Evolutionary conservation across 1,284 basidiomycete genomes (phyloP).

Genomic region (Sphaerobolus stellatus): DNA sequence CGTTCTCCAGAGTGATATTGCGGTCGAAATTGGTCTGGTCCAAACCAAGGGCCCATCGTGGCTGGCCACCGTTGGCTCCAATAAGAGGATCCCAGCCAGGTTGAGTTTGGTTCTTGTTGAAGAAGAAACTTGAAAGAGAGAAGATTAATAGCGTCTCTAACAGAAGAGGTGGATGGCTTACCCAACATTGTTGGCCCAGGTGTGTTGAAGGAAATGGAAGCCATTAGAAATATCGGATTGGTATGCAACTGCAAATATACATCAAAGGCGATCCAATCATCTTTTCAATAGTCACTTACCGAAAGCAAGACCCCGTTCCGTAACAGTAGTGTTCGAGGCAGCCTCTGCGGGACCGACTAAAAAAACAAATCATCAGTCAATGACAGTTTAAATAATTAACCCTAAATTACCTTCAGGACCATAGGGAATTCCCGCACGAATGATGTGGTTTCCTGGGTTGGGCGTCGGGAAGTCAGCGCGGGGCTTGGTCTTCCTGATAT

Average conservation of each 20-base stretch:
- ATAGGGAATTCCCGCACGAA: slow-evolving; percentile 19
- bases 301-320: slow-evolving; percentile 19
- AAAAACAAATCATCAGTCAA: background rate
- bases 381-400: background rate
- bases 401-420: slow-evolving; percentile 2
- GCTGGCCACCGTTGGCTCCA: slow-evolving; percentile 8
- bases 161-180: background rate
- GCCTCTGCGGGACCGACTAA: slow-evolving; percentile 7
- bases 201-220: slow-evolving; percentile 18
- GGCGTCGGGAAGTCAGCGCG: slow-evolving; percentile 2
- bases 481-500: slow-evolving; percentile 9
- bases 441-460: slow-evolving; percentile 9
- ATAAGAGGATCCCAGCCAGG: slow-evolving; percentile 17
- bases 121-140: background rate
- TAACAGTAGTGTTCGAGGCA: background rate
- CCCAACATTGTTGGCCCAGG: slow-evolving; percentile 15
- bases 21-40: background rate
- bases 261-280: background rate
- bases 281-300: background rate
- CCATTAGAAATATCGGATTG: slow-evolving; percentile 16
- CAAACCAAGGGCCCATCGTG: slow-evolving; percentile 1
- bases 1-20: background rate
- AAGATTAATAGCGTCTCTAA: slow-evolving; percentile 22
- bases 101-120: background rate
- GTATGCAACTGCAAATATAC: slow-evolving; percentile 24